A percentile compares a stretch with the other conserved stretches of the same genome.
phyloP scores from a whole-genome alignment of 2,329 filamentous ascomycete genomes.

The Ustulina deusta region DNA sequence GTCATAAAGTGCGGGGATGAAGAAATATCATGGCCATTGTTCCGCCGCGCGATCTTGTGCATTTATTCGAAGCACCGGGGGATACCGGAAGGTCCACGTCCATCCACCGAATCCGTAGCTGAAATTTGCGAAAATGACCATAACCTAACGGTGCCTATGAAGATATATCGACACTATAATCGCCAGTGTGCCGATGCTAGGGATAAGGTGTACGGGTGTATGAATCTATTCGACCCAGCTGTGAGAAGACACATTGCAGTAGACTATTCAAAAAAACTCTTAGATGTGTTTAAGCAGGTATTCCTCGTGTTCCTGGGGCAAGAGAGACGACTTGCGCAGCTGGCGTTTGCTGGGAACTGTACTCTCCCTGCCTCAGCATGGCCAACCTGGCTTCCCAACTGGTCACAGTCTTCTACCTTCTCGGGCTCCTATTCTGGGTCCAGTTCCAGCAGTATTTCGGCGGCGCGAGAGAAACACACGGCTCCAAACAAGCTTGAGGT shows the following conservation, averaged over 20 bases:
- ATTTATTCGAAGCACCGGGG: neutral
- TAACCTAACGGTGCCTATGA: neutral
- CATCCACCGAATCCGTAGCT: neutral
- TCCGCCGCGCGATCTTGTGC: conserved; percentile 32
- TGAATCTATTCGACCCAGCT: conserved; percentile 25
- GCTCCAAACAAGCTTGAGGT: conserved; percentile 25
- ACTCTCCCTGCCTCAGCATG: neutral
- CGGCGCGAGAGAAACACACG: neutral
- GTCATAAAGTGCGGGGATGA: conserved; percentile 37
- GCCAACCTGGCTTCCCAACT: conserved; percentile 6
- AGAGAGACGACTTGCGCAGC: conserved; percentile 23
- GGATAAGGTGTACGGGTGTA: conserved; percentile 41
- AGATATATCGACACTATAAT: neutral
- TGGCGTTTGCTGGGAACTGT: neutral
- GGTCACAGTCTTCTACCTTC: neutral
- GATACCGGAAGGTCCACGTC: neutral
- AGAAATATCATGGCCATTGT: conserved; percentile 35
- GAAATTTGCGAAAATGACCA: no score
- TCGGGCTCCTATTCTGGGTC: rapidly evolving
- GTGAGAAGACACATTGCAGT: conserved; percentile 18
- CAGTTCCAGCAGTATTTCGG: neutral
- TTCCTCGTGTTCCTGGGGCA: conserved; percentile 26
- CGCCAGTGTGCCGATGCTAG: conserved; percentile 26
- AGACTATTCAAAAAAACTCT: conserved; percentile 24
- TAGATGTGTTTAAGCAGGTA: conserved; percentile 29